Percentiles rank a stretch among this genome's conserved stretches.
Evolutionary conservation across 1,284 basidiomycete genomes (phyloP).

Genomic region (Ganoderma boninense): DNA sequence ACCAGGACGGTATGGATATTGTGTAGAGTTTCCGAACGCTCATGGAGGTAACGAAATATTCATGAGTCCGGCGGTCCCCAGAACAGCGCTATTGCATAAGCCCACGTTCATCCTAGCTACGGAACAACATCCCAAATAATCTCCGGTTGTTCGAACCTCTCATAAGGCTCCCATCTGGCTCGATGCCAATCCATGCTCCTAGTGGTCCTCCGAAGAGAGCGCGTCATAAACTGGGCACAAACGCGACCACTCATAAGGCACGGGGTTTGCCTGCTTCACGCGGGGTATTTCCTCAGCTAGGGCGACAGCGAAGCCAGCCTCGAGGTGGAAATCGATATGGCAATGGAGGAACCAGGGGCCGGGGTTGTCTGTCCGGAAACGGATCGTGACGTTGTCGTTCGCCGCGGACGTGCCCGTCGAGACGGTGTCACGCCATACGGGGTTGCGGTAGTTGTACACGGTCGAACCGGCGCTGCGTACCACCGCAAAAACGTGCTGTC

Average conservation of each 20-base stretch:
- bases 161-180: background rate
- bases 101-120: background rate
- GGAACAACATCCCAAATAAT: background rate
- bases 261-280: background rate
- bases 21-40: too few species aligned
- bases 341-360: slow-evolving; percentile 3
- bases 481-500: slow-evolving; percentile 35
- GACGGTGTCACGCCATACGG: slow-evolving; percentile 41
- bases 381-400: slow-evolving; percentile 39
- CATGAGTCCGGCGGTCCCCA: too few species aligned
- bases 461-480: slow-evolving; percentile 37
- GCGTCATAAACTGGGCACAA: slow-evolving; percentile 32
- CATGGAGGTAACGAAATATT: too few species aligned
- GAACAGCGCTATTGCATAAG: background rate
- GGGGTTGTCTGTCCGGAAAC: slow-evolving; percentile 30
- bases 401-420: slow-evolving; percentile 31
- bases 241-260: slow-evolving; percentile 23
- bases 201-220: slow-evolving; percentile 5
- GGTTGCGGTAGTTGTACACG: slow-evolving; percentile 41
- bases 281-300: slow-evolving; percentile 5
- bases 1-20: background rate
- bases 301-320: slow-evolving; percentile 9
- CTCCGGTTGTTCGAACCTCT: background rate
- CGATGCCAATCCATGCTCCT: too few species aligned
- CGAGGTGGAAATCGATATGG: slow-evolving; percentile 11